Base-by-base conservation (phyloP, 352 stramenopile genomes). In the Globisporangium carolinianum region DNA sequence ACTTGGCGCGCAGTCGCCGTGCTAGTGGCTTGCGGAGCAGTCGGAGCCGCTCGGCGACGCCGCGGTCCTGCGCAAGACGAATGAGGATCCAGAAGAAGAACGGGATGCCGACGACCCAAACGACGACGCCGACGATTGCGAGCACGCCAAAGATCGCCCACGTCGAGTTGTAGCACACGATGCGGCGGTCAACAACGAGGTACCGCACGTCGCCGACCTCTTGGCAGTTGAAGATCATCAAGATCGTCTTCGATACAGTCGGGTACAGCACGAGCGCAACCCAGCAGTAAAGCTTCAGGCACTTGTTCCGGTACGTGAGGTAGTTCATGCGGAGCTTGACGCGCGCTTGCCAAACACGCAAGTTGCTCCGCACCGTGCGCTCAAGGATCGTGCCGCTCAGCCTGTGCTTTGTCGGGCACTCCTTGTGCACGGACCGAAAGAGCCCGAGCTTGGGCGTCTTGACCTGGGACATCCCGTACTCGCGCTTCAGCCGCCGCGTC, bases 321-420 rank as follows among this genome's bases (percentile, higher is more conserved):
- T 89, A 89, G 67, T 91, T 91, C 81, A 91, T 91, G 37, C 81
- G 81, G 18, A 91, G 64, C 57, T 91, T 91, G 5, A 89, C 74
- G 4, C 81, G 68, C 5, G 81, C 81, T 55, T 91, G 81, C 81
- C 81, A 91, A 14, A 91, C 81, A 5, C 81, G 76, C 14, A 91
- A 53, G 43, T 91, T 91, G 51, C 73, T 79, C 7, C 81, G 76
- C 42, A 91, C 76, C 6, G 76, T 88, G 6, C 81, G 76, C 52
- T 87, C 75, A 10, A 86, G 71, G 8, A 88, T 76, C 37, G 39
- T 62, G 9, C 76, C 79, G 6, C 56, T 73, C 0, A 91, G 67
- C 6, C 66, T 55, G 7, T 79, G 68, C 47, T 67, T 79, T 0
- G 72, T 71, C 14, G 79, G 79, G 39, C 81, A 91, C 14, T 76